phyloP scores from a whole-genome alignment of 1,284 basidiomycete species.

The Ceratobasidium papillatum region DNA sequence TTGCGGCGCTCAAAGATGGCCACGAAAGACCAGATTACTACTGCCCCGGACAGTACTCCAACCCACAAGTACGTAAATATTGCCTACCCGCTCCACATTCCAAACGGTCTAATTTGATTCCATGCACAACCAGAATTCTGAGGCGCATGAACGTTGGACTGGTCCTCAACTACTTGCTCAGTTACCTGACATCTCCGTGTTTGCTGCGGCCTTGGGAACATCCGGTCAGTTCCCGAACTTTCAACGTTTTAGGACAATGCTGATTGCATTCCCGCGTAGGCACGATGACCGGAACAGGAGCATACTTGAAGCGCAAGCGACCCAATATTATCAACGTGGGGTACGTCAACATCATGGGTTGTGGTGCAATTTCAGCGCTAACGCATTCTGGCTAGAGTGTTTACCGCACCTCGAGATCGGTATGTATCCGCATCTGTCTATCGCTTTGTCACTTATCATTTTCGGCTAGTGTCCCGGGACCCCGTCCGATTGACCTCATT shows the following conservation, averaged over 20 bases:
- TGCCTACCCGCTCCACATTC: not conserved
- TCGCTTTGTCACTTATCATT: not conserved
- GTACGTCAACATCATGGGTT: not conserved
- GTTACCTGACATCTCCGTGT: conserved; percentile 19
- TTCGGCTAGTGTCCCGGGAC: conserved; percentile 26
- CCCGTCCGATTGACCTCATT: conserved; percentile 34
- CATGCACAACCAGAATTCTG: conserved; percentile 14
- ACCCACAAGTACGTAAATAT: conserved; percentile 10
- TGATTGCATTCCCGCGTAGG: not conserved
- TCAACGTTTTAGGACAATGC: not conserved
- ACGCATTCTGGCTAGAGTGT: conserved; percentile 1
- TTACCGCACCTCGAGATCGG: conserved; percentile 37
- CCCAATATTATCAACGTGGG: conserved; percentile 31
- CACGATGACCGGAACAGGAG: conserved; percentile 37
- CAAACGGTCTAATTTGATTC: not conserved
- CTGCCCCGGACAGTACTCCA: conserved; percentile 36
- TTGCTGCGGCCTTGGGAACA: conserved; percentile 36
- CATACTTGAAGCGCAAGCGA: conserved; percentile 24
- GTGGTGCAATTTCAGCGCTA: not conserved
- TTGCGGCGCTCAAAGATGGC: conserved; percentile 32
- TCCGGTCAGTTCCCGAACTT: not conserved
- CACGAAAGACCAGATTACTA: conserved; percentile 12
- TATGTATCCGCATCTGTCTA: not conserved
- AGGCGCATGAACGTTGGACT: conserved; percentile 38
- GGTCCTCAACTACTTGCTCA: conserved; percentile 31